Evolutionary conservation across 768 basidiomycete species (phyloP).

Genomic region (Gymnopilus dilepis): DNA sequence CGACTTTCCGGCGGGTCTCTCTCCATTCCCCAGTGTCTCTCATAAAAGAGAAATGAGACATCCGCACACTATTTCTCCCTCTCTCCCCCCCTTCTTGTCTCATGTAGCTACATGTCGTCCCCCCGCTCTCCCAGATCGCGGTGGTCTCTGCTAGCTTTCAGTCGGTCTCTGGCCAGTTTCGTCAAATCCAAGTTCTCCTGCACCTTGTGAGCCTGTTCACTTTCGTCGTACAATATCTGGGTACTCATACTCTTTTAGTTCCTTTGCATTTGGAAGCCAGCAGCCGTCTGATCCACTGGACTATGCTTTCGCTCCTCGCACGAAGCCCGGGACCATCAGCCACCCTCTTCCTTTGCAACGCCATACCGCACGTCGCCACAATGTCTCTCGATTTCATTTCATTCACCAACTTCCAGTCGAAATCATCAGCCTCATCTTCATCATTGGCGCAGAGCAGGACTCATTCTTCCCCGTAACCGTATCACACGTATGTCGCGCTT

Average conservation of each 20-base stretch:
- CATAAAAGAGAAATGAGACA: slow-evolving; percentile 19
- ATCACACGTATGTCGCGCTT: slow-evolving; percentile 72
- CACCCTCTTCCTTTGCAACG: slow-evolving; percentile 42
- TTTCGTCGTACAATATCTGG: neutral
- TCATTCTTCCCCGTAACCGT: slow-evolving; percentile 61
- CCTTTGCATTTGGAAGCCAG: slow-evolving; percentile 1
- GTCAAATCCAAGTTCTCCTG: slow-evolving; percentile 43
- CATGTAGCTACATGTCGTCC: slow-evolving; percentile 33
- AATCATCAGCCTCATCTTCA: slow-evolving; percentile 67
- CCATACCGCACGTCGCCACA: slow-evolving; percentile 23
- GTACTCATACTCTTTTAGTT: neutral
- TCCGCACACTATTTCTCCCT: neutral
- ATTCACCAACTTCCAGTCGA: slow-evolving; percentile 67
- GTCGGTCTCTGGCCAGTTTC: slow-evolving; percentile 54
- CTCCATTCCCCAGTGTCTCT: slow-evolving; percentile 22
- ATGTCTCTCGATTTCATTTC: slow-evolving; percentile 43
- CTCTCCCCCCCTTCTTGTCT: slow-evolving; percentile 20
- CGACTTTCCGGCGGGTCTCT: slow-evolving; percentile 23
- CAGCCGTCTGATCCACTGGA: slow-evolving; percentile 1
- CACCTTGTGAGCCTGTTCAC: slow-evolving; percentile 30
- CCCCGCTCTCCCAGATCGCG: slow-evolving; percentile 49
- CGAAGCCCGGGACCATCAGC: slow-evolving; percentile 33
- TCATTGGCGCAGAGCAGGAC: slow-evolving; percentile 61
- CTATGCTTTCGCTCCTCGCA: slow-evolving; percentile 2
- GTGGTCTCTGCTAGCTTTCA: slow-evolving; percentile 51